Evolutionary conservation across 2,329 filamentous ascomycete species (phyloP).

Genomic region (Parastagonospora nodorum): DNA sequence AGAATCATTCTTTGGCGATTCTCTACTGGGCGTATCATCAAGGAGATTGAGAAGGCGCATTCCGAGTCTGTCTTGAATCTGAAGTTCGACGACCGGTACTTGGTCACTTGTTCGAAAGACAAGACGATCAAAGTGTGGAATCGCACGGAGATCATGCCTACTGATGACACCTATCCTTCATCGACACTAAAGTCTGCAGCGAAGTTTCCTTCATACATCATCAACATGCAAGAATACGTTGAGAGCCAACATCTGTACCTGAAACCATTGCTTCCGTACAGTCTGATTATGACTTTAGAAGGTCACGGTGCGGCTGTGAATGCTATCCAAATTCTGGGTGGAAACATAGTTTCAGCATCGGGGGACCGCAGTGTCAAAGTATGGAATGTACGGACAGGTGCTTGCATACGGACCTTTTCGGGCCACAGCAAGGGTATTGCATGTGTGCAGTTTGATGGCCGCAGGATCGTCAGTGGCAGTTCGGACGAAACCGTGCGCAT

Average conservation of each 20-base stretch:
- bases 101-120: slow-evolving; percentile 97
- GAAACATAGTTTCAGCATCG: slow-evolving; percentile 91
- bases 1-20: slow-evolving; percentile 92
- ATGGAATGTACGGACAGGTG: slow-evolving; percentile 85
- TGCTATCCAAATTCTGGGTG: slow-evolving; percentile 85
- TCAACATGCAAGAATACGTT: slow-evolving; percentile 53
- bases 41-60: slow-evolving; percentile 77
- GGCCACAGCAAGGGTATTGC: slow-evolving; percentile 96
- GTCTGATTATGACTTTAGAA: slow-evolving; percentile 76
- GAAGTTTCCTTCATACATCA: slow-evolving; percentile 59
- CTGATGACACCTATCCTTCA: slow-evolving; percentile 47
- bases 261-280: slow-evolving; percentile 69
- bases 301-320: slow-evolving; percentile 94
- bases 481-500: slow-evolving; percentile 96
- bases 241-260: slow-evolving; percentile 49
- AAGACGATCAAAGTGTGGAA: slow-evolving; percentile 98
- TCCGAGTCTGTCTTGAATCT: slow-evolving; percentile 91
- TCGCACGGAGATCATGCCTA: slow-evolving; percentile 57
- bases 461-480: slow-evolving; percentile 91
- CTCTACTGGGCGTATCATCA: slow-evolving; percentile 82
- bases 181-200: slow-evolving; percentile 50
- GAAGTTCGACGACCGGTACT: slow-evolving; percentile 84
- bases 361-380: slow-evolving; percentile 93
- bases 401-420: slow-evolving; percentile 75
- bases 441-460: slow-evolving; percentile 94